phyloP scores from a whole-genome alignment of 495 filamentous ascomycete genomes.

The Friedmanniomyces endolithicus region DNA sequence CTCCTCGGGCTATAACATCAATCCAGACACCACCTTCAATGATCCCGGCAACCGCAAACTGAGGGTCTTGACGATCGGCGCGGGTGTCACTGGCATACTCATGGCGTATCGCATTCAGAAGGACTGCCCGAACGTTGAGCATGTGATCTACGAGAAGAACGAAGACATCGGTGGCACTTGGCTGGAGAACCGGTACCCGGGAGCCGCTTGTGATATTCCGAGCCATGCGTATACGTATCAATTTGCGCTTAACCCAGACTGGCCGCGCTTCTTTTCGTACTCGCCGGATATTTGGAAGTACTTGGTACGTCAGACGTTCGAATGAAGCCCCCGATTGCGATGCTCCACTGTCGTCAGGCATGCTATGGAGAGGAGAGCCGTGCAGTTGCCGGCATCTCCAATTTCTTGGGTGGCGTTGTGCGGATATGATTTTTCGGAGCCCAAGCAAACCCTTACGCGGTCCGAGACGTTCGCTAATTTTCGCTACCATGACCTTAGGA shows the following conservation, averaged over 20 bases:
- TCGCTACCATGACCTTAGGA: neutral
- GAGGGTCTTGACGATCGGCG: constrained; percentile 27
- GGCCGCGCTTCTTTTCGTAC: constrained; percentile 30
- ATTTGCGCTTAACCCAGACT: constrained; percentile 33
- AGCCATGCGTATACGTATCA: constrained; percentile 31
- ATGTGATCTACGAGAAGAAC: constrained; percentile 32
- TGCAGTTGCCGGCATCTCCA: no score
- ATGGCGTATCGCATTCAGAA: constrained; percentile 32
- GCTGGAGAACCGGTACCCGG: constrained; percentile 24
- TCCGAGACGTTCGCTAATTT: no score
- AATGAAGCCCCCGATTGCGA: no score
- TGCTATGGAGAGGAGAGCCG: no score
- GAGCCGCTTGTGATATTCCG: constrained; percentile 25
- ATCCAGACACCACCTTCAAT: constrained; percentile 19
- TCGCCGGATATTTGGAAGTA: constrained; percentile 32
- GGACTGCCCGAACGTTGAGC: constrained; percentile 26
- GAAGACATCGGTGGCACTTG: constrained; percentile 27
- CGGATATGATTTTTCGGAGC: no score
- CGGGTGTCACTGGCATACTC: constrained; percentile 29
- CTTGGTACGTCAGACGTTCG: constrained; percentile 7
- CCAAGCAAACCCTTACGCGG: no score
- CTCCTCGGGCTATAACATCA: constrained; percentile 25
- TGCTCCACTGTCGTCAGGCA: no score
- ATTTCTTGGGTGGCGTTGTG: no score
- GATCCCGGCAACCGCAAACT: constrained; percentile 26